phyloP scores from a whole-genome alignment of 2,329 filamentous ascomycete genomes.

The Epichloe brachyelytri region DNA sequence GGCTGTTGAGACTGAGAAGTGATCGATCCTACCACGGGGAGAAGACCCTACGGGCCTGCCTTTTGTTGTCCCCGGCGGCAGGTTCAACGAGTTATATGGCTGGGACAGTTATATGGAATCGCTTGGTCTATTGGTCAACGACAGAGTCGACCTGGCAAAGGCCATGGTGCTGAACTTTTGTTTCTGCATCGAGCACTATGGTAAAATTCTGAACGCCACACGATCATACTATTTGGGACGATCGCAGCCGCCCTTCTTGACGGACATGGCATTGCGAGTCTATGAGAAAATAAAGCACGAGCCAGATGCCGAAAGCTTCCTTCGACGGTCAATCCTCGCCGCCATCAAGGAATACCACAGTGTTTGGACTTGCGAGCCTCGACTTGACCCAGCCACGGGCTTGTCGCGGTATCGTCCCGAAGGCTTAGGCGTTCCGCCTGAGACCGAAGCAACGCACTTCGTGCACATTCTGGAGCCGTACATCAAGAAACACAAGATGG shows the following conservation, averaged over 20 bases:
- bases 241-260: slow-evolving; percentile 92
- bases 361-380: slow-evolving; percentile 72
- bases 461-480: slow-evolving; percentile 72
- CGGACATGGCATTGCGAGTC: slow-evolving; percentile 89
- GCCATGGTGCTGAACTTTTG: slow-evolving; percentile 94
- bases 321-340: slow-evolving; percentile 66
- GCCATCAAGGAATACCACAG: slow-evolving; percentile 95
- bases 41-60: slow-evolving; percentile 68
- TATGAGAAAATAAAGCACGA: slow-evolving; percentile 90
- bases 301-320: slow-evolving; percentile 65
- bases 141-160: slow-evolving; percentile 77
- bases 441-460: slow-evolving; percentile 83
- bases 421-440: slow-evolving; percentile 75
- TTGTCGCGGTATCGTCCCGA: slow-evolving; percentile 76
- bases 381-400: slow-evolving; percentile 63
- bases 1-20: slow-evolving; percentile 77
- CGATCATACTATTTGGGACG: slow-evolving; percentile 89
- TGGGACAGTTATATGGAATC: slow-evolving; percentile 99
- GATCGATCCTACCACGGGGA: slow-evolving; percentile 50
- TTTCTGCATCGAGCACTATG: slow-evolving; percentile 97
- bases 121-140: slow-evolving; percentile 73
- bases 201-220: slow-evolving; percentile 95
- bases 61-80: slow-evolving; percentile 92
- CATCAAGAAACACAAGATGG: slow-evolving; percentile 70
- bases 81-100: slow-evolving; percentile 96